These are phyloP conservation scores for Neohortaea acidophila DNA, from an alignment of 495 filamentous ascomycete species.

Conservation along the genomic window DNA sequence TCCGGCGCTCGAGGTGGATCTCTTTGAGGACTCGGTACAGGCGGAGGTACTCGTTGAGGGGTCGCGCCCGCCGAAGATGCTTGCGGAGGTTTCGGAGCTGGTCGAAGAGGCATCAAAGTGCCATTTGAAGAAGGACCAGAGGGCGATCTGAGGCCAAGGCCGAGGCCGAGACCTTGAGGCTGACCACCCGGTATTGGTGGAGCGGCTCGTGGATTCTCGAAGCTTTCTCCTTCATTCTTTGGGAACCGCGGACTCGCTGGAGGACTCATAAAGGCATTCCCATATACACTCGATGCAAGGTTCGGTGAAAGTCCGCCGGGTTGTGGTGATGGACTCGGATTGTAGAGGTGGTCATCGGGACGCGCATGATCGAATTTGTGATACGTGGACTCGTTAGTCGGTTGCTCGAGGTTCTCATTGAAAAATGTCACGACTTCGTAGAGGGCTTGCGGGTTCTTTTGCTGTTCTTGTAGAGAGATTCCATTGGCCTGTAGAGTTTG, in stretches of 20 bases:
- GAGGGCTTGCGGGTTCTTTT: slow-evolving; percentile 86
- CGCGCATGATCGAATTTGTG: slow-evolving; percentile 85
- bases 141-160: slow-evolving; percentile 16
- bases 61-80: slow-evolving; percentile 15
- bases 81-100: slow-evolving; percentile 48
- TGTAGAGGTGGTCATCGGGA: slow-evolving; percentile 14
- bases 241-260: slow-evolving; percentile 88
- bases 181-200: slow-evolving; percentile 58
- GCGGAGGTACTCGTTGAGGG: slow-evolving; percentile 31
- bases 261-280: slow-evolving; percentile 51
- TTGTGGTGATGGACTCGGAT: too few species aligned
- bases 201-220: slow-evolving; percentile 88
- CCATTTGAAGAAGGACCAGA: slow-evolving; percentile 40
- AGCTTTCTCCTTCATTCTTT: slow-evolving; percentile 77
- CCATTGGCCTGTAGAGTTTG: slow-evolving; percentile 85
- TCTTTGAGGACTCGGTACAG: slow-evolving; percentile 20
- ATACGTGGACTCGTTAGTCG: slow-evolving; percentile 71
- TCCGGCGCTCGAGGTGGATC: slow-evolving; percentile 9
- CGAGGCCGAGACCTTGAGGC: slow-evolving; percentile 4
- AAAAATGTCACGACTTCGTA: slow-evolving; percentile 93
- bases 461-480: slow-evolving; percentile 88
- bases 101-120: slow-evolving; percentile 46
- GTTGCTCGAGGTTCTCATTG: slow-evolving; percentile 74
- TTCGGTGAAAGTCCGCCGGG: slow-evolving; percentile 30
- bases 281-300: slow-evolving; percentile 28